These are phyloP conservation scores for Beta lomatogona DNA, from an alignment of 179 eudicot genomes.

Conservation along the genomic window DNA sequence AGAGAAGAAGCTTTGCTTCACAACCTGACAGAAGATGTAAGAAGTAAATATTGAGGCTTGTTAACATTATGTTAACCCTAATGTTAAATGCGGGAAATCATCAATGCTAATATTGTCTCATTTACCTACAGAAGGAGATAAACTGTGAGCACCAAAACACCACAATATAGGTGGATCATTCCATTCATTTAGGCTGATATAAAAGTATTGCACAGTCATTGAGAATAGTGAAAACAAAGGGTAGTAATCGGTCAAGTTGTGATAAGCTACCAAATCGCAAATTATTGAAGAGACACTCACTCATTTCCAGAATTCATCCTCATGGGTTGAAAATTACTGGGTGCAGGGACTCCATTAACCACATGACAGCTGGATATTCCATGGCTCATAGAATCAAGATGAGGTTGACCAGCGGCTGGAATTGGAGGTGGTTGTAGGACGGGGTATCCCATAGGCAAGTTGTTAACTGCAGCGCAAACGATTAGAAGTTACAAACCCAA, in stretches of 20 bases:
- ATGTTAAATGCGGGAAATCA: too few species aligned
- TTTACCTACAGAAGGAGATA: not conserved
- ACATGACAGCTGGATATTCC: conserved; percentile 83
- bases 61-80: too few species aligned
- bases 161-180: not conserved
- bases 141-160: not conserved
- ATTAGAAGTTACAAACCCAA: conserved; percentile 32
- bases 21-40: not conserved
- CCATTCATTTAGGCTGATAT: not conserved
- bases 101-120: not conserved
- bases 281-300: conserved; percentile 46
- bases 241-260: not conserved
- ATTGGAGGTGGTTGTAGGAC: conserved; percentile 80
- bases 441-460: conserved; percentile 97
- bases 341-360: conserved; percentile 96
- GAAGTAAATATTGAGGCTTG: not conserved
- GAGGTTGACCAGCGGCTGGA: conserved; percentile 90
- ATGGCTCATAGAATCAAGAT: conserved; percentile 75
- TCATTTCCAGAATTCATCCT: conserved; percentile 88
- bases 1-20: not conserved
- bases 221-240: not conserved
- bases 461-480: conserved; percentile 77
- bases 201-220: conserved; percentile 6
- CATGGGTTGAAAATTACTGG: conserved; percentile 78
- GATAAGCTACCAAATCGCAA: not conserved